A percentile compares a stretch with the other conserved stretches of the same genome.
phyloP scores from a whole-genome alignment of 495 filamentous ascomycete genomes.

The Penicillium soppii region DNA sequence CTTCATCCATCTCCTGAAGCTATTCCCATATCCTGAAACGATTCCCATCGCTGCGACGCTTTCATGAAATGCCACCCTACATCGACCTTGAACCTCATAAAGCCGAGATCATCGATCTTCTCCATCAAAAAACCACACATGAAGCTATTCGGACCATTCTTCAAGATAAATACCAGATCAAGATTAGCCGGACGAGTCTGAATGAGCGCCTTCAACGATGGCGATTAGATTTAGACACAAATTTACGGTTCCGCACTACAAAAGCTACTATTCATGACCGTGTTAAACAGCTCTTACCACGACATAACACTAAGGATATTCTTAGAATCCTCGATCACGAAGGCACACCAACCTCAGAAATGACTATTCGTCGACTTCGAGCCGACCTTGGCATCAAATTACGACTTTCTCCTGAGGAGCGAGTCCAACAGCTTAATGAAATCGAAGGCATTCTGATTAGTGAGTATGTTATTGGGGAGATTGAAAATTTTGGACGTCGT shows the following conservation, averaged over 20 bases:
- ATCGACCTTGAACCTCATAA: neutral
- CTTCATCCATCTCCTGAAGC: no score
- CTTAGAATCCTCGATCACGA: neutral
- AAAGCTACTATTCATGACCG: neutral
- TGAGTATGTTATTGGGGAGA: neutral
- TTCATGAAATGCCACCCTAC: neutral
- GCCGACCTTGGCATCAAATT: neutral
- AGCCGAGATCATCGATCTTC: neutral
- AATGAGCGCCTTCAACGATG: neutral
- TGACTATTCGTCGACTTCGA: neutral
- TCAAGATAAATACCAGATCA: neutral
- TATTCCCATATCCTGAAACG: no score
- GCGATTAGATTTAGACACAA: neutral
- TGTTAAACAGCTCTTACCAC: neutral
- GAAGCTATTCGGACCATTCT: neutral
- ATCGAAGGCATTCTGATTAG: neutral
- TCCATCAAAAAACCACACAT: neutral
- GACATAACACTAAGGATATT: neutral
- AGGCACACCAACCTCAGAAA: neutral
- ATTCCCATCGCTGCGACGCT: no score
- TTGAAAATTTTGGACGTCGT: neutral
- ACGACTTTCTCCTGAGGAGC: neutral
- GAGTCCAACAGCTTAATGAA: neutral
- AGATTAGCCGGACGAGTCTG: neutral
- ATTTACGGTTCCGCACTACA: neutral